Evolutionary conservation across 106 monocot genomes (phyloP).

Genomic region (Dactylorhiza incarnata): DNA sequence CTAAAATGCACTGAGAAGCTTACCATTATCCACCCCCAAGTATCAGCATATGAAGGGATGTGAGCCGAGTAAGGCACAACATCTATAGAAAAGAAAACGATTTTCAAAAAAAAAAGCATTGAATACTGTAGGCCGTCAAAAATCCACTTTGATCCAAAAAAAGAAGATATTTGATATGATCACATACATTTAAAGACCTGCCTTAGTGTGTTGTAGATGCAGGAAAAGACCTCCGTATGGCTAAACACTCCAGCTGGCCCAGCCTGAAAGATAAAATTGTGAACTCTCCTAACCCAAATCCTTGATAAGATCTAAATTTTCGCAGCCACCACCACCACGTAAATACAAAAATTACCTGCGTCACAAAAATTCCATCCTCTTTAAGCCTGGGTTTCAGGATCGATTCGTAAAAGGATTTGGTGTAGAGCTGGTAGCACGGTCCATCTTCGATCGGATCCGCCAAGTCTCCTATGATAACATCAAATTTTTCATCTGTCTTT

Average conservation of each 20-base stretch:
- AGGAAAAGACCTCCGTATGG: constrained; percentile 46
- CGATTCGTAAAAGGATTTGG: constrained; percentile 48
- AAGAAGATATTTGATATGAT: neutral
- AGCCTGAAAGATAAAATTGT: constrained; percentile 15
- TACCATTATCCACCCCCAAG: constrained; percentile 57
- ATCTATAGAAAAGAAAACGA: constrained; percentile 21
- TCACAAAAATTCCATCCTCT: constrained; percentile 45
- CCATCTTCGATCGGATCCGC: constrained; percentile 55
- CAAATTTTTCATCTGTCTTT: constrained; percentile 23
- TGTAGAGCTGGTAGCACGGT: constrained; percentile 39
- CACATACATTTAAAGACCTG: constrained; percentile 35
- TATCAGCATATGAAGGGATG: constrained; percentile 44
- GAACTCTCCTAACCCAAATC: neutral
- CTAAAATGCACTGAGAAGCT: neutral
- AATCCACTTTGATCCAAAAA: neutral
- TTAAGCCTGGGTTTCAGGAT: constrained; percentile 26
- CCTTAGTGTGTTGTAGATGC: constrained; percentile 46
- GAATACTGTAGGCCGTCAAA: neutral
- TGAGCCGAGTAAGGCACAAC: constrained; percentile 51
- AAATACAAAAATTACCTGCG: constrained; percentile 23
- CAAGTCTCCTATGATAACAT: constrained; percentile 42
- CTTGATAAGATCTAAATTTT: neutral
- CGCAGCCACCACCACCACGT: too few species aligned
- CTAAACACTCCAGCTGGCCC: constrained; percentile 42
- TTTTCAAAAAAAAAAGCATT: neutral